Evolutionary conservation across 495 filamentous ascomycete genomes (phyloP), one percentile per base, ranked within the genome.

Genomic region (Friedmanniomyces simplex): DNA sequence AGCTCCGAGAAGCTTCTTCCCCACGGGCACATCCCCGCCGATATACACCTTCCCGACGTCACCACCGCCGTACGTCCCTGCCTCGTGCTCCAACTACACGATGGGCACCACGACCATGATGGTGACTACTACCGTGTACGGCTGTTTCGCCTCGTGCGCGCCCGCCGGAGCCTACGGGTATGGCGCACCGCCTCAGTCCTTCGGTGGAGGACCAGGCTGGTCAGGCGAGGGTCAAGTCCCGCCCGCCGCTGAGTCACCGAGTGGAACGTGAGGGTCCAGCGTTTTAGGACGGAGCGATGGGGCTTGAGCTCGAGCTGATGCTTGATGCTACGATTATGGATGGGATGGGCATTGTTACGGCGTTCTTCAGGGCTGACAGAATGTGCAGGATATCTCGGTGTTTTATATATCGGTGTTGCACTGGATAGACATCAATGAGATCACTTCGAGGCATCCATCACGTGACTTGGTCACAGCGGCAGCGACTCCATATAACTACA

Each of bases 21-120:
- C 46, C 6, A 49, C 25, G 2, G 21, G 21, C 11, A 49, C 50
- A 32, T 24, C 22, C 12, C 48, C 48, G 26, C 14, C 22, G 26
- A 26, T 24, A 6, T 51, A 51, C 21, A 32, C 28, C 26, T 25
- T 37, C 28, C 50, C 50, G 37, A 21, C 50, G 26, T 5, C 50
- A 37, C 32, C 52, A 16, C 52, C 34, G 13, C 10, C 46, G 26
- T 43, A 5, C 14, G 18, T 25, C 52, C 32, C 32, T 11, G 2
- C 50, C 2, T 22, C 50, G 14, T 58, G 56, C 36, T 2, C 24
- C 18, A 58, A 52, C 28, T 21, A 12, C 6, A 52, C 56, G 14
- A 52, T 58, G 34, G 56, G 20, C 34, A 58, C 56, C 14, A 58
- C 39, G 16, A 58, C 56, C 2, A 34, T 58, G 25, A 43, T 52